phyloP scores from a whole-genome alignment of 1,139 yeast genomes.

The Pichia sp. region DNA sequence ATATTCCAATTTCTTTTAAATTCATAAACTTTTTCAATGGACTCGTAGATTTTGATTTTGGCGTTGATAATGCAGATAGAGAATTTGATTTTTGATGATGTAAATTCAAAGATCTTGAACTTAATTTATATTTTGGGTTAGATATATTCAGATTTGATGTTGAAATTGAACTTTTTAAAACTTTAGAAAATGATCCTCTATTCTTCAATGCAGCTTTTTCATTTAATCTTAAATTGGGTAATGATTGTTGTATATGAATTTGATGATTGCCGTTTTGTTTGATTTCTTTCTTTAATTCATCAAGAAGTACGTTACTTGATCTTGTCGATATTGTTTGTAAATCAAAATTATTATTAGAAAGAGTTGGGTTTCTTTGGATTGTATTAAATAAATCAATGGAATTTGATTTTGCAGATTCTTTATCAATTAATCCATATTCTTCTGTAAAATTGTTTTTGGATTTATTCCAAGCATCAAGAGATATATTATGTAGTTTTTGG shows the following conservation, averaged over 20 bases:
- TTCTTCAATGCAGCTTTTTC: background rate
- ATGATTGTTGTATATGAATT: conserved; percentile 11
- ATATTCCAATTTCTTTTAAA: conserved; percentile 6
- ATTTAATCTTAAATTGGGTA: conserved; percentile 9
- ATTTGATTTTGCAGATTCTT: background rate
- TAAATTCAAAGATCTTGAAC: background rate
- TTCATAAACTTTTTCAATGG: conserved; percentile 18
- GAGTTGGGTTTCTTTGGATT: background rate
- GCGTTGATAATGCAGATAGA: conserved; percentile 4
- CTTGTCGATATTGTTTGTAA: background rate
- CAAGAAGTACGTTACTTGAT: conserved; percentile 4
- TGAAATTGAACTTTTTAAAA: conserved; percentile 5
- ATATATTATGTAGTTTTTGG: background rate
- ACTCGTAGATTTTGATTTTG: conserved; percentile 13
- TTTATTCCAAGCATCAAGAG: background rate
- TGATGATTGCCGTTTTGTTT: conserved; percentile 7
- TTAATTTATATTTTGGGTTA: background rate
- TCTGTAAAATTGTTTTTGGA: background rate
- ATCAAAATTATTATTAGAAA: background rate
- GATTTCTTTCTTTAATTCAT: conserved; percentile 14
- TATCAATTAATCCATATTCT: background rate
- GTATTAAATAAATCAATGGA: background rate
- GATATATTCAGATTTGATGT: conserved; percentile 3
- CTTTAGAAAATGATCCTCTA: background rate
- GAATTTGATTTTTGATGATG: conserved; percentile 7